phyloP scores from a whole-genome alignment of 2,329 filamentous ascomycete species.

The Cryoendolithus antarcticus region DNA sequence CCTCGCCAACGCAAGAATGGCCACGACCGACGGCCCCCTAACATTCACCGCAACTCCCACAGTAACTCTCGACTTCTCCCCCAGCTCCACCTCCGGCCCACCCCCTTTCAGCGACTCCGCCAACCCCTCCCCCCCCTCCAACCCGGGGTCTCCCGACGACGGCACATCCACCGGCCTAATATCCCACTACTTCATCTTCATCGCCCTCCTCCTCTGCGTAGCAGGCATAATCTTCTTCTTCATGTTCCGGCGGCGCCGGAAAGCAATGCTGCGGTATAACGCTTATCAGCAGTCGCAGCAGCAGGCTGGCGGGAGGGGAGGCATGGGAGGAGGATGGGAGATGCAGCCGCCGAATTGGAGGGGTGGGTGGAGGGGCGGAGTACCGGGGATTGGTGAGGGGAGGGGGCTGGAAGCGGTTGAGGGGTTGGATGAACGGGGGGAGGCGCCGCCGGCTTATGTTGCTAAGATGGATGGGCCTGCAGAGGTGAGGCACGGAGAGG shows the following conservation, averaged over 20 bases:
- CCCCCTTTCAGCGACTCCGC: too few species aligned
- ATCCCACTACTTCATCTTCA: conserved; percentile 44
- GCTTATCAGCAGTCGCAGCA: conserved; percentile 12
- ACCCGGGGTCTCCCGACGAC: background rate
- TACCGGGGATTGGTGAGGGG: conserved; percentile 19
- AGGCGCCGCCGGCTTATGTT: conserved; percentile 52
- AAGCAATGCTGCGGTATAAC: conserved; percentile 11
- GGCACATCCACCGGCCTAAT: conserved; percentile 19
- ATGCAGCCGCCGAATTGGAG: conserved; percentile 18
- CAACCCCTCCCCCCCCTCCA: too few species aligned
- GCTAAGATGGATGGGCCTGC: conserved; percentile 16
- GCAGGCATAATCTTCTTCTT: conserved; percentile 33
- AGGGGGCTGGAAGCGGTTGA: conserved; percentile 23
- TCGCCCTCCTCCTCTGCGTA: conserved; percentile 39
- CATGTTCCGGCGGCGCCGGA: conserved; percentile 32
- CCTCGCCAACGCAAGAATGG: too few species aligned
- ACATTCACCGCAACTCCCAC: too few species aligned
- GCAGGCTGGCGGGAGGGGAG: conserved; percentile 19
- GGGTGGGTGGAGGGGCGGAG: conserved; percentile 7
- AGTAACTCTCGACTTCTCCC: too few species aligned
- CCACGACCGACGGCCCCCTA: too few species aligned
- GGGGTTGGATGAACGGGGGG: conserved; percentile 51
- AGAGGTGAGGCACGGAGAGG: too few species aligned
- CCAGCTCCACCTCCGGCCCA: too few species aligned
- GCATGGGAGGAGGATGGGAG: conserved; percentile 17